Evolutionary conservation across 805 yeast genomes (phyloP).

Genomic region (Zygosaccharomyces pseudorouxii): DNA sequence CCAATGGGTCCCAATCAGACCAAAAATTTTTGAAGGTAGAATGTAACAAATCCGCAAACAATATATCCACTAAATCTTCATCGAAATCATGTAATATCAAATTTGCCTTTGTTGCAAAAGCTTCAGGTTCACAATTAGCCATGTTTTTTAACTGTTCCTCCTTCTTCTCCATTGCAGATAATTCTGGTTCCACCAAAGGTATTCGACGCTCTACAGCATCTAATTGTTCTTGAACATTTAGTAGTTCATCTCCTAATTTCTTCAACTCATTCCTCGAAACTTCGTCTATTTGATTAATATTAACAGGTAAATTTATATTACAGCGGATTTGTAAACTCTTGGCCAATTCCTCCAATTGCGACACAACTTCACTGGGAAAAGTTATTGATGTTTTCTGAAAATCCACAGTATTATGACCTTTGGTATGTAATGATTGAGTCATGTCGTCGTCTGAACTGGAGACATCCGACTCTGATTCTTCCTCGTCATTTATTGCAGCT

Average conservation of each 20-base stretch:
- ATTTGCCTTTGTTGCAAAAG: constrained; percentile 1
- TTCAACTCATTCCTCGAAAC: constrained; percentile 2
- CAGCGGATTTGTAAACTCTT: constrained; percentile 4
- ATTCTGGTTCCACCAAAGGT: constrained; percentile 4
- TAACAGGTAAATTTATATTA: constrained; percentile 1
- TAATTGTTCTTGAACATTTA: not conserved
- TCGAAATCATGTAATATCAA: constrained; percentile 18
- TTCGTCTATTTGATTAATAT: not conserved
- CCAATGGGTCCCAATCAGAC: constrained; percentile 11
- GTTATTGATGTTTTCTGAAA: constrained; percentile 12
- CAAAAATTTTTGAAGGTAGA: constrained; percentile 1
- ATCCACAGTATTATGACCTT: constrained; percentile 6
- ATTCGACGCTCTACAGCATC: constrained; percentile 9
- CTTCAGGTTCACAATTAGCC: not conserved
- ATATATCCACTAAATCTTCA: constrained; percentile 16
- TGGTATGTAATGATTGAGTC: not conserved
- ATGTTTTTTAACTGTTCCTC: constrained; percentile 5
- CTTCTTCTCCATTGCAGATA: constrained; percentile 7
- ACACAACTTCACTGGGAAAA: not conserved
- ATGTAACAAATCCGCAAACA: constrained; percentile 14
- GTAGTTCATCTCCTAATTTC: not conserved
- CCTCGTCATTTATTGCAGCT: constrained; percentile 21
- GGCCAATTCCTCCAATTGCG: constrained; percentile 2
- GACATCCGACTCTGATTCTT: constrained; percentile 10
- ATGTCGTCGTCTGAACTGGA: constrained; percentile 20